A percentile compares a stretch with the other conserved stretches of the same genome.
Evolutionary conservation across 1,284 basidiomycete species (phyloP).

Genomic region (Rhodofomes roseus): DNA sequence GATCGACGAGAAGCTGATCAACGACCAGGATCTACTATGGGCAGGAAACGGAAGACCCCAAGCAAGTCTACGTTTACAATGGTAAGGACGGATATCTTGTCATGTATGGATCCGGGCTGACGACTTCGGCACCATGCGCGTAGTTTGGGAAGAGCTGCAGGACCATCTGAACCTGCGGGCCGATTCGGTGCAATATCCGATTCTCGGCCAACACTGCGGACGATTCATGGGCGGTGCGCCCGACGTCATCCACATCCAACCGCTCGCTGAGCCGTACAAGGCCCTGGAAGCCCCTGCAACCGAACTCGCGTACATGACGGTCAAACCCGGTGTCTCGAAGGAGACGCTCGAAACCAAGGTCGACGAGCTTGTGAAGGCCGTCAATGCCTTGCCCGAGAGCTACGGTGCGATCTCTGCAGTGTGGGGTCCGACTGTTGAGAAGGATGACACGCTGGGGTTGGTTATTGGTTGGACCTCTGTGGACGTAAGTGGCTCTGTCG

Average conservation of each 20-base stretch:
- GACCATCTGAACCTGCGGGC: slow-evolving; percentile 16
- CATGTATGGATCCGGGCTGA: background rate
- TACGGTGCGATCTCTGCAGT: slow-evolving; percentile 10
- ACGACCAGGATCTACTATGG: slow-evolving; percentile 15
- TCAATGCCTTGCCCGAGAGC: slow-evolving; percentile 8
- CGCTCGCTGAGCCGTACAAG: slow-evolving; percentile 17
- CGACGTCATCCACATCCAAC: slow-evolving; percentile 17
- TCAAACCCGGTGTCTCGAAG: slow-evolving; percentile 15
- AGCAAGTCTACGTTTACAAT: slow-evolving; percentile 13
- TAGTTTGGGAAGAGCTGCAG: slow-evolving; percentile 20
- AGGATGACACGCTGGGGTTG: slow-evolving; percentile 10
- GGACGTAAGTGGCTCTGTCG: slow-evolving; percentile 10
- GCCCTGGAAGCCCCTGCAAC: slow-evolving; percentile 19
- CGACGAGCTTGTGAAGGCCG: slow-evolving; percentile 8
- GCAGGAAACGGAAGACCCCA: slow-evolving; percentile 17
- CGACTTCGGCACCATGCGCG: too few species aligned
- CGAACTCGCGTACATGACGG: slow-evolving; percentile 17
- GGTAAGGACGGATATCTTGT: slow-evolving; percentile 5
- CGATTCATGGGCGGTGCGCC: slow-evolving; percentile 1
- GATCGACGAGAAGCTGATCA: background rate
- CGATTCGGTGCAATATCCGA: slow-evolving; percentile 11
- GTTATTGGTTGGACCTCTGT: slow-evolving; percentile 22
- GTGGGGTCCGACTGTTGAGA: slow-evolving; percentile 20
- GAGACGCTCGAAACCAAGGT: slow-evolving; percentile 9
- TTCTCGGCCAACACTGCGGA: slow-evolving; percentile 3